These are phyloP conservation scores for Hansenula lynferdii DNA, from an alignment of 1,139 yeast genomes.

Conservation along the genomic window DNA sequence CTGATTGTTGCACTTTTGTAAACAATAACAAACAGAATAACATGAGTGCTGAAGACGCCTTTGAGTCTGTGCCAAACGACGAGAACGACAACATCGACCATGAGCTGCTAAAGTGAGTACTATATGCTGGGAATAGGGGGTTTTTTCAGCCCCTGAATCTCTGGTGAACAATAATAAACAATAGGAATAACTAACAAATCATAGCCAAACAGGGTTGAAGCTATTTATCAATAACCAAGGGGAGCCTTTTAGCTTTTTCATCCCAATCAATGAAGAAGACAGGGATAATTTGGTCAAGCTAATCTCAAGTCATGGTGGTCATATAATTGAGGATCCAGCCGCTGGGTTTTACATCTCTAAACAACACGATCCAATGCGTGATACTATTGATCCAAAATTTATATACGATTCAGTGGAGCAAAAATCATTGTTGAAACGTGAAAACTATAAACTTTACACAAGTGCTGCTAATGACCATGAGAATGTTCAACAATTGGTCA, in stretches of 20 bases:
- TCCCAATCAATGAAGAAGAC: slow-evolving; percentile 18
- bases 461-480: slow-evolving; percentile 3
- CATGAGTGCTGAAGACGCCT: slow-evolving; percentile 1
- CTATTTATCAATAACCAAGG: slow-evolving; percentile 5
- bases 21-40: not conserved
- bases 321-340: slow-evolving; percentile 11
- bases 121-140: not conserved
- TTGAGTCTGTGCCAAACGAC: not conserved
- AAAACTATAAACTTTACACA: slow-evolving; percentile 12
- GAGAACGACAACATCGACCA: slow-evolving; percentile 3
- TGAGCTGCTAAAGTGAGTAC: not conserved
- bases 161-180: not conserved
- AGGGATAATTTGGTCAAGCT: slow-evolving; percentile 11
- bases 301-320: slow-evolving; percentile 20
- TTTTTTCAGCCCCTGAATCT: not conserved
- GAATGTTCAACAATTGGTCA: slow-evolving; percentile 1
- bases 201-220: not conserved
- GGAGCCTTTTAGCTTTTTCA: slow-evolving; percentile 17
- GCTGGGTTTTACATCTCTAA: slow-evolving; percentile 14
- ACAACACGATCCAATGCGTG: slow-evolving; percentile 13
- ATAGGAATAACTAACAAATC: too few relatives aligned
- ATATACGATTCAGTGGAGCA: slow-evolving; percentile 20
- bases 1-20: too few relatives aligned
- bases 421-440: slow-evolving; percentile 12
- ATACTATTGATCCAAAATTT: slow-evolving; percentile 19